phyloP scores from a whole-genome alignment of 306 rosid species.

The Fragaria iinumae region DNA sequence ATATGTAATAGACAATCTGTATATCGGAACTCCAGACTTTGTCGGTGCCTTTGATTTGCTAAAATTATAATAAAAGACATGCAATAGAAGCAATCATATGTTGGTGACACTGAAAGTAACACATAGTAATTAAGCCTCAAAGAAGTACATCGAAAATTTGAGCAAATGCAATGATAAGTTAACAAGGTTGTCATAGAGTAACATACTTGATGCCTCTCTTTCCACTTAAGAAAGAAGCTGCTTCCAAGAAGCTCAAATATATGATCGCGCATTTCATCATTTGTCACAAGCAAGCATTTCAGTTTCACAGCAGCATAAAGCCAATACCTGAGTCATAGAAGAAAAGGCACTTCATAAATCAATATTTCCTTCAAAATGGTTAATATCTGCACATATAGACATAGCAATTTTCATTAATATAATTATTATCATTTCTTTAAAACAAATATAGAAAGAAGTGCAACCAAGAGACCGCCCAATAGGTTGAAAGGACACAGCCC shows the following conservation, averaged over 20 bases:
- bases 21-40: neutral
- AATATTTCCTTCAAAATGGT: constrained; percentile 4
- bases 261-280: constrained; percentile 97
- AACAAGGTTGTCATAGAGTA: constrained; percentile 17
- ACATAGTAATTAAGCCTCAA: neutral
- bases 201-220: constrained; percentile 87
- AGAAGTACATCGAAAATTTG: neutral
- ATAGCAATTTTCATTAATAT: neutral
- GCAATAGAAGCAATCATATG: neutral
- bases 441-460: neutral
- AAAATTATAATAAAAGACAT: neutral
- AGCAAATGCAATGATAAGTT: neutral
- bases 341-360: neutral
- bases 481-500: neutral
- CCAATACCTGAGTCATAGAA: constrained; percentile 68
- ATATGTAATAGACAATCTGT: constrained; percentile 1
- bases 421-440: neutral
- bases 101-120: neutral
- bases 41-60: neutral
- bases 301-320: constrained; percentile 80
- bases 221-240: constrained; percentile 83
- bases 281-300: constrained; percentile 82
- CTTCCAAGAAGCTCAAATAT: constrained; percentile 83
- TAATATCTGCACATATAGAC: neutral
- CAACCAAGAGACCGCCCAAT: constrained; percentile 4